These are phyloP conservation scores for Lipomyces spencermartinsiae DNA, from an alignment of 805 yeast species.

Conservation along the genomic window DNA sequence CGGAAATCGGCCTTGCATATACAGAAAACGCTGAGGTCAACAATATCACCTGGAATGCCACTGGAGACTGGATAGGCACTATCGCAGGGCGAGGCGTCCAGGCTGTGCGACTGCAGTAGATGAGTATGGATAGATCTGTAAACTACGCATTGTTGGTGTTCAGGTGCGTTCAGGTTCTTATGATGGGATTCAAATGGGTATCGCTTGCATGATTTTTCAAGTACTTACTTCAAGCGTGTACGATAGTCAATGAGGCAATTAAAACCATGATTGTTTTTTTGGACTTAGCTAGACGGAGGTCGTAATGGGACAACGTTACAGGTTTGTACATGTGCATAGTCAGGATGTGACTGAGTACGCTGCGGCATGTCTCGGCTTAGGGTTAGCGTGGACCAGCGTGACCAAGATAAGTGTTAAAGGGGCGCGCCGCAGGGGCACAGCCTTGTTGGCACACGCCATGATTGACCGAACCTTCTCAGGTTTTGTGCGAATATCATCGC, in stretches of 20 bases:
- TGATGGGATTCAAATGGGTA: neutral
- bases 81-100: slow-evolving; percentile 73
- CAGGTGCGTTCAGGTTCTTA: slow-evolving; percentile 1
- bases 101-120: slow-evolving; percentile 50
- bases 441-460: neutral
- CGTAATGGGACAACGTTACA: neutral
- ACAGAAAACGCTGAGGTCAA: slow-evolving; percentile 75
- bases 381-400: neutral
- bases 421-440: neutral
- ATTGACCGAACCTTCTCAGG: neutral
- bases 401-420: neutral
- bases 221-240: neutral
- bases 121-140: neutral
- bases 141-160: neutral
- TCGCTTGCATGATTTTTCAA: neutral
- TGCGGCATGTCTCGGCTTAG: neutral
- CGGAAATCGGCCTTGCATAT: slow-evolving; percentile 53
- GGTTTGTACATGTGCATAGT: neutral
- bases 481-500: neutral
- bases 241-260: neutral
- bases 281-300: neutral
- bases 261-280: neutral
- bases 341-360: neutral
- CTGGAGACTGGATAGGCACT: slow-evolving; percentile 83
- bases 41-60: slow-evolving; percentile 72